Conservation (phyloP, 2,329 filamentous ascomycete species). For the Monascus ruber region DNA sequence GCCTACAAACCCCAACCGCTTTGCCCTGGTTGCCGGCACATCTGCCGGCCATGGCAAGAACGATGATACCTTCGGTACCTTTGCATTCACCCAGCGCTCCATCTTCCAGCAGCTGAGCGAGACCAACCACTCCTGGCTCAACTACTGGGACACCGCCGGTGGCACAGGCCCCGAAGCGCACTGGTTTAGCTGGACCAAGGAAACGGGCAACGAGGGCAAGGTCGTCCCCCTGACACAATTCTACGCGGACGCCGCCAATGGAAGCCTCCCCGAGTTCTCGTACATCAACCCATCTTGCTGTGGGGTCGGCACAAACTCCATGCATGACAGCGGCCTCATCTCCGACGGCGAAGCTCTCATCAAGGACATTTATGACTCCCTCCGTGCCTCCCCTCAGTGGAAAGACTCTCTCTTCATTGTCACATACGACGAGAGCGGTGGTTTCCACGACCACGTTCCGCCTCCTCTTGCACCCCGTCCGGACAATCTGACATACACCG, state of each 20-base stretch:
- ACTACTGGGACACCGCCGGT: constrained; percentile 23
- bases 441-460: constrained; percentile 26
- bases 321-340: constrained; percentile 21
- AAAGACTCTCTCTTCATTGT: constrained; percentile 23
- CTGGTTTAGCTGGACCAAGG: constrained; percentile 25
- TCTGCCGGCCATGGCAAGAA: constrained; percentile 23
- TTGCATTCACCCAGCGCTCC: constrained; percentile 3
- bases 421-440: constrained; percentile 27
- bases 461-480: constrained; percentile 19
- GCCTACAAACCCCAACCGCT: constrained; percentile 36
- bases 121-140: constrained; percentile 23
- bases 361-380: constrained; percentile 26
- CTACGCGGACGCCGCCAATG: constrained; percentile 22
- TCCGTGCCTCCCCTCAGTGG: constrained; percentile 25
- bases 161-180: constrained; percentile 16
- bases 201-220: constrained; percentile 11
- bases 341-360: constrained; percentile 25
- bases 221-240: constrained; percentile 21
- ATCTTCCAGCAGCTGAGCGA: constrained; percentile 32
- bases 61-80: constrained; percentile 14
- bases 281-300: constrained; percentile 32
- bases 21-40: constrained; percentile 20
- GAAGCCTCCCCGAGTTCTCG: constrained; percentile 21
- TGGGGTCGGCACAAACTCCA: constrained; percentile 22
- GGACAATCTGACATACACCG: constrained; percentile 25